phyloP scores from a whole-genome alignment of 2,329 filamentous ascomycete genomes.

The Aspergillus brasiliensis region DNA sequence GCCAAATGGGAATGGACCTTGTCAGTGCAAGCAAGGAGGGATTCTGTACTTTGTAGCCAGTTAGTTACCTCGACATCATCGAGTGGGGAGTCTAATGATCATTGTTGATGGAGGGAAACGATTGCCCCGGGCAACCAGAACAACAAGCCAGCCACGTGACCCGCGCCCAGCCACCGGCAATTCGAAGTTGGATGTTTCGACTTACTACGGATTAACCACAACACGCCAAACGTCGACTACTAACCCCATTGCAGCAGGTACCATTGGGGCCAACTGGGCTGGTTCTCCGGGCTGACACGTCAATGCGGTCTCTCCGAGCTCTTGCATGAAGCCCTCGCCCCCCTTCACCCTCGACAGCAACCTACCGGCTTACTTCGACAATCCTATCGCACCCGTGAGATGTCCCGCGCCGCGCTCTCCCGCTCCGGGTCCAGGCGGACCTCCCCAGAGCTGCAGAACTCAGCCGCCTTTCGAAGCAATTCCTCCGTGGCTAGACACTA shows the following conservation, averaged over 20 bases:
- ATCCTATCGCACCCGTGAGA: constrained; percentile 37
- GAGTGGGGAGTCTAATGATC: not conserved
- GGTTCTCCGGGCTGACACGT: constrained; percentile 21
- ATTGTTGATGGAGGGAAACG: not conserved
- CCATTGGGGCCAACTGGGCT: constrained; percentile 12
- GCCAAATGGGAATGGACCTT: not conserved
- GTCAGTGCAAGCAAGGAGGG: constrained; percentile 1
- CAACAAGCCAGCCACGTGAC: constrained; percentile 6
- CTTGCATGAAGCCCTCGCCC: constrained; percentile 38
- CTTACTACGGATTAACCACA: not conserved
- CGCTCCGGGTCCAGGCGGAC: constrained; percentile 35
- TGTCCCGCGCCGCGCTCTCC: constrained; percentile 41
- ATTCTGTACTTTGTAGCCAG: not conserved
- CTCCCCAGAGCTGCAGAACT: constrained; percentile 32
- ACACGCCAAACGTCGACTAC: constrained; percentile 7
- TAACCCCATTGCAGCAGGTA: constrained; percentile 4
- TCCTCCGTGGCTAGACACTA: constrained; percentile 31
- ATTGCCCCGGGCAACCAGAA: constrained; percentile 10
- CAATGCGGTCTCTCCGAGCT: constrained; percentile 18
- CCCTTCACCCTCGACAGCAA: constrained; percentile 38
- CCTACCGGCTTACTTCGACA: constrained; percentile 38
- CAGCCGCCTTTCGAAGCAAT: constrained; percentile 20
- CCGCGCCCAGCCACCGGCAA: constrained; percentile 5
- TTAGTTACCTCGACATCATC: not conserved
- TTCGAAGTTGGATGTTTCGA: constrained; percentile 9